Evolutionary conservation across 768 basidiomycete genomes (phyloP).

Genomic region (Cystobasidiopsis lactophilus): DNA sequence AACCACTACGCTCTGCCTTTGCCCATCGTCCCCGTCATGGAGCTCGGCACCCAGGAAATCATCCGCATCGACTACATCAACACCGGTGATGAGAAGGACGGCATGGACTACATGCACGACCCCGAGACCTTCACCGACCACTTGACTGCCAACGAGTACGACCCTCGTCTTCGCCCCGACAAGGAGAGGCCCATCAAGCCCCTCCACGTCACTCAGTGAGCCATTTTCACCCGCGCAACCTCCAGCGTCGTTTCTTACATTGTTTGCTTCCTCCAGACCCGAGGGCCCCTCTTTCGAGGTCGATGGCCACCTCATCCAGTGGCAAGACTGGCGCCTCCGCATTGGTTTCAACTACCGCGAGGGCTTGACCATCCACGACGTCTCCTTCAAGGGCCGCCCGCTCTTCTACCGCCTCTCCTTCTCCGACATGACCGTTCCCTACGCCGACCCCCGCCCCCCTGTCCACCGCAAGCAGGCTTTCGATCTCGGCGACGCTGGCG

Average conservation of each 20-base stretch:
- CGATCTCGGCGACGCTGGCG: constrained; percentile 36
- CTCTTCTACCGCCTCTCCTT: constrained; percentile 64
- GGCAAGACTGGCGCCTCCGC: constrained; percentile 97
- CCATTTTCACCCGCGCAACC: too few relatives aligned
- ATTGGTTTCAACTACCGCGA: constrained; percentile 32
- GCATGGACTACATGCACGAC: too few relatives aligned
- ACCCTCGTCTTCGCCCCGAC: constrained; percentile 49
- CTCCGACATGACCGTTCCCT: constrained; percentile 77
- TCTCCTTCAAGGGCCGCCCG: constrained; percentile 64
- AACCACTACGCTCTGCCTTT: constrained; percentile 4
- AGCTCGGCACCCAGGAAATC: too few relatives aligned
- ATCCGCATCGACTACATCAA: too few relatives aligned
- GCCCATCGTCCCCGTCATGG: background rate
- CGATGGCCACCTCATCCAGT: constrained; percentile 41
- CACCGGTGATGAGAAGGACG: too few relatives aligned
- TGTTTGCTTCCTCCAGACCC: constrained; percentile 25
- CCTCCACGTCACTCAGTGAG: constrained; percentile 45
- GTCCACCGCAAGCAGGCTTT: constrained; percentile 78
- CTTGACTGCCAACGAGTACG: constrained; percentile 35
- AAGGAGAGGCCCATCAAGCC: constrained; percentile 49
- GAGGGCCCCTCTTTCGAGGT: constrained; percentile 80
- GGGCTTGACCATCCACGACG: constrained; percentile 21
- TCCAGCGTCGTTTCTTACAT: too few relatives aligned
- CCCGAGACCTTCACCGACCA: too few relatives aligned
- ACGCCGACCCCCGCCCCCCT: constrained; percentile 45